Conservation (phyloP, 495 filamentous ascomycete species). For the Penicillium psychrofluorescens region DNA sequence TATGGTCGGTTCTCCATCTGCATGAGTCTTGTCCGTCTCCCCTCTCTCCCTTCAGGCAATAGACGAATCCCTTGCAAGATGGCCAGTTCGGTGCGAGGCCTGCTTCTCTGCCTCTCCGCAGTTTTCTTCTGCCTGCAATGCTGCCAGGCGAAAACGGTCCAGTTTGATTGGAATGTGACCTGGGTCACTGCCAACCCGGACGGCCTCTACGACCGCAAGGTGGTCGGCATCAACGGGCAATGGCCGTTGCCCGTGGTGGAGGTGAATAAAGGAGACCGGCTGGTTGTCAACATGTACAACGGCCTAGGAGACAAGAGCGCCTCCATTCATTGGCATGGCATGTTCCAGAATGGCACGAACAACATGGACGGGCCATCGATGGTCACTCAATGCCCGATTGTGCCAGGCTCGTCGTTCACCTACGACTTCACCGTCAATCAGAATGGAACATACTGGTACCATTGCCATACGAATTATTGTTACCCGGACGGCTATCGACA, state of each 20-base stretch:
- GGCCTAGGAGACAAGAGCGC: slow-evolving; percentile 62
- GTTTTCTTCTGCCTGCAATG: background rate
- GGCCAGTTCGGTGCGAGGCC: slow-evolving; percentile 6
- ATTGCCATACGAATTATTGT: slow-evolving; percentile 61
- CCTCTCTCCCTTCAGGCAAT: background rate
- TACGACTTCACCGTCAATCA: slow-evolving; percentile 78
- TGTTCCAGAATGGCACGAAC: slow-evolving; percentile 62
- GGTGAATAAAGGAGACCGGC: slow-evolving; percentile 60
- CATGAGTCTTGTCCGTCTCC: background rate
- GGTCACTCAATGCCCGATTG: slow-evolving; percentile 61
- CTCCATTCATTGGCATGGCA: slow-evolving; percentile 73
- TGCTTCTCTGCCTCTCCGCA: slow-evolving; percentile 5
- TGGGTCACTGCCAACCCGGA: slow-evolving; percentile 83
- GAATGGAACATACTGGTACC: slow-evolving; percentile 79
- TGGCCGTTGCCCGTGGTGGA: slow-evolving; percentile 69
- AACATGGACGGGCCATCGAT: slow-evolving; percentile 70
- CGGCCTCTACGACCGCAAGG: slow-evolving; percentile 53
- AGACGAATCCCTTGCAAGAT: background rate
- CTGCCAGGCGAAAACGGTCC: slow-evolving; percentile 38
- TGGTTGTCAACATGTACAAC: slow-evolving; percentile 69
- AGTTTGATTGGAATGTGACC: slow-evolving; percentile 69
- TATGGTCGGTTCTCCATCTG: background rate
- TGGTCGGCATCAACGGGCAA: slow-evolving; percentile 75
- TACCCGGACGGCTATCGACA: slow-evolving; percentile 73
- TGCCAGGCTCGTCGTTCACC: slow-evolving; percentile 55